Evolutionary conservation across 257 asterid species (phyloP), one percentile per base, ranked within the genome.

Genomic region (Primulina eburnea): DNA sequence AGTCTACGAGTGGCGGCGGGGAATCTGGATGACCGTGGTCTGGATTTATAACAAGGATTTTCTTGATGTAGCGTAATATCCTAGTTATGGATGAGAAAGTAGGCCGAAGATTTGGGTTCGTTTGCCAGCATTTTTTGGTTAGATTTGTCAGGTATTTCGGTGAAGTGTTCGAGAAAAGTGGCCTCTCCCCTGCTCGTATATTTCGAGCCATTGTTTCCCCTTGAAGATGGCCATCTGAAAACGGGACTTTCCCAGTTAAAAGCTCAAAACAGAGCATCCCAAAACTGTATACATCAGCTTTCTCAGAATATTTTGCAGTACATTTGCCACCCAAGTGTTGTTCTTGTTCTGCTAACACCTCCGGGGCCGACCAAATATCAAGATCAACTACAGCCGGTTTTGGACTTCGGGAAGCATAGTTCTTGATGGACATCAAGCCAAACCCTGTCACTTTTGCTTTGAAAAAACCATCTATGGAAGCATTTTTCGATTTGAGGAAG

Each of bases 191-290:
- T 9, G 92, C 93, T 76, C 81, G 73, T 30, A 92, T 82, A 64
- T 88, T 88, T 68, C 94, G 73, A n/a, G 60, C 85, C 83, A 86
- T 85, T 75, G 82, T 87, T 16, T 88, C 97, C 43, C 97, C 98
- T 79, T 88, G 92, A 4, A 88, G 84, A 62, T 84, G 92, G 59
- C 88, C 77, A 37, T 89, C 98, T 60, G 82, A 90, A 20, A 86
- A 85, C 0, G 97, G 97, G 73, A 88, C 83, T 78, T 92, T 92
- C 58, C 96, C 96, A 0, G 93, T 89, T 56, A 92, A 66, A 75
- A 92, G 86, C 34, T 87, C 89, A 68, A 88, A 92, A 78, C 96
- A 92, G 28, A 89, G 84, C 98, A 92, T 92, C 24, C 90, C 94
- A 33, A 86, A 92, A 69, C 98, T 92, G 70, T 88, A 92, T 1